These are phyloP conservation scores for Colletotrichum incanum DNA, from an alignment of 2,329 filamentous ascomycete species.

Conservation along the genomic window DNA sequence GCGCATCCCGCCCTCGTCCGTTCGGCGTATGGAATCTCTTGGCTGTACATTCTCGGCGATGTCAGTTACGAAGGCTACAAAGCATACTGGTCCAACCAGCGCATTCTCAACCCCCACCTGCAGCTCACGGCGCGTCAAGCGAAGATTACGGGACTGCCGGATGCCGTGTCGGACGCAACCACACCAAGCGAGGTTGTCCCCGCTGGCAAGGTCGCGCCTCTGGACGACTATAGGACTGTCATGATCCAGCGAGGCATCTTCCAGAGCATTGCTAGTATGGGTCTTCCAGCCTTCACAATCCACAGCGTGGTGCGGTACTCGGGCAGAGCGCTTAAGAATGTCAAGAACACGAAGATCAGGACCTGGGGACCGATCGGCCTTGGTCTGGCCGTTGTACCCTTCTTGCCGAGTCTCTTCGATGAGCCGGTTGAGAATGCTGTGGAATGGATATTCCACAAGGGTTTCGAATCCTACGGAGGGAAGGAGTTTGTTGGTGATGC, in stretches of 20 bases:
- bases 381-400: conserved; percentile 83
- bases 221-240: conserved; percentile 92
- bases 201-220: conserved; percentile 71
- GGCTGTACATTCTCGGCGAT: conserved; percentile 93
- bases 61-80: conserved; percentile 96
- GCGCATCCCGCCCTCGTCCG: conserved; percentile 88
- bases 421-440: conserved; percentile 93
- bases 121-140: conserved; percentile 67
- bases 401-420: conserved; percentile 88
- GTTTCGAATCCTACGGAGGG: conserved; percentile 81
- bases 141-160: conserved; percentile 62
- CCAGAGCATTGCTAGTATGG: conserved; percentile 93
- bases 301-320: conserved; percentile 94
- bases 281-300: conserved; percentile 92
- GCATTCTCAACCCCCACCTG: conserved; percentile 77
- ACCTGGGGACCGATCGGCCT: conserved; percentile 95
- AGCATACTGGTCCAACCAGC: conserved; percentile 90
- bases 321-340: conserved; percentile 85
- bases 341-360: conserved; percentile 81
- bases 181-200: conserved; percentile 17
- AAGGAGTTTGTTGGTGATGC: conserved; percentile 68
- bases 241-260: conserved; percentile 94
- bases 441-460: conserved; percentile 90
- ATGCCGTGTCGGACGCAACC: conserved; percentile 34
- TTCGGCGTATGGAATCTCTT: conserved; percentile 90